Conservation (phyloP, 768 basidiomycete species). For the Auricularia cornea region DNA sequence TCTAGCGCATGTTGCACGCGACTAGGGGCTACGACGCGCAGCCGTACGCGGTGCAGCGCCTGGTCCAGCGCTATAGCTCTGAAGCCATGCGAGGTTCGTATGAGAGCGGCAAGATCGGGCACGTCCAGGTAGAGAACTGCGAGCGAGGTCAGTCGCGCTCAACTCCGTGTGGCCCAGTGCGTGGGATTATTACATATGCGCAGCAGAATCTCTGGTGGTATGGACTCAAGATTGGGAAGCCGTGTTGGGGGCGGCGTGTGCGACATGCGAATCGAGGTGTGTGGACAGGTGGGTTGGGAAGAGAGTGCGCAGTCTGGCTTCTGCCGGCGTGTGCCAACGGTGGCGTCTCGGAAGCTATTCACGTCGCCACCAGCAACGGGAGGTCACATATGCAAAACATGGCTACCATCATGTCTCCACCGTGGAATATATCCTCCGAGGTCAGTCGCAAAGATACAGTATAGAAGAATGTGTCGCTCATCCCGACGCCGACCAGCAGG, state of each 20-base stretch:
- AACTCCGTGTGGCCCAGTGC: conserved; percentile 11
- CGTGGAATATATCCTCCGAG: too few relatives aligned
- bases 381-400: too few relatives aligned
- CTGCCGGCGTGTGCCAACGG: not conserved
- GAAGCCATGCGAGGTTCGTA: conserved; percentile 39
- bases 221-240: not conserved
- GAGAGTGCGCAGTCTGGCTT: not conserved
- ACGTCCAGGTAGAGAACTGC: conserved; percentile 65
- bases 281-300: not conserved
- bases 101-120: conserved; percentile 54
- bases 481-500: too few relatives aligned
- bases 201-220: conserved; percentile 51
- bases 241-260: not conserved
- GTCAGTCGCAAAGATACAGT: too few relatives aligned
- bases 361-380: too few relatives aligned
- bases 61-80: conserved; percentile 50
- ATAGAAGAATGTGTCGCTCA: too few relatives aligned
- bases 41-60: conserved; percentile 51
- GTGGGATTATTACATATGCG: conserved; percentile 39
- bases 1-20: conserved; percentile 60
- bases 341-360: too few relatives aligned
- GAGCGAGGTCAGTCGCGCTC: not conserved
- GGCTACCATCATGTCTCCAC: too few relatives aligned
- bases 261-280: not conserved
- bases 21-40: conserved; percentile 57